Base-by-base conservation (phyloP, 2,329 filamentous ascomycete genomes). In the Biscogniauxia mediterranea region DNA sequence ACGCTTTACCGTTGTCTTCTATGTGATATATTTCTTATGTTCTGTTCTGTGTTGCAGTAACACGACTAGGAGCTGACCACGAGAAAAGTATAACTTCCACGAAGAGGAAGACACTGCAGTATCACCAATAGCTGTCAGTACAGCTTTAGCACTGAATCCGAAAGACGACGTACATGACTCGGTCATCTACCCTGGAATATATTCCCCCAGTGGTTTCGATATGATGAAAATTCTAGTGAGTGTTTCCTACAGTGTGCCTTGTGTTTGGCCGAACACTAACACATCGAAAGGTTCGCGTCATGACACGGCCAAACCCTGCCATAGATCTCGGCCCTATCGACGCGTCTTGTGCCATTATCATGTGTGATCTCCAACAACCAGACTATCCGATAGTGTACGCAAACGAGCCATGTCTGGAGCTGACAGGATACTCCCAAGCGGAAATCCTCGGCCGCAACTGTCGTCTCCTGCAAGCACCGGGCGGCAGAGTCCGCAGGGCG, bases 371-470 rank as follows among this genome's bases (percentile, higher is more conserved):
- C 32, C 82, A 84, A 51, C 83, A 85, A 67, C 84, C 89, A 26
- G 92, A 96, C 73, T 80, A 83, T 28, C 92, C 93, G 2, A 92
- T 96, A 62, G 85, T 96, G 8, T 96, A 96, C 73, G 91, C 88
- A 66, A 94, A 91, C 1, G 90, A 93, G 5, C 85, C 91, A 28
- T 97, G 96, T 73, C 84, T 87, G 68, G 80, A 88, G 6, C 78
- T 96, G 64, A 96, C 92, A 0, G 92, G 92, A 26, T 97, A 96
- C 74, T 84, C 84, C 1, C 82, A 84, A 63, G 79, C 84, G 61
- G 93, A 96, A 75, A 89, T 92, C 25, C 74, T 93, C 4, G 92
- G 92, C 13, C 81, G 84, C 53, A 96, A 96, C 74, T 96, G 92
- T 72, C 89, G 92, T 11, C 96, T 96, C 70, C 81, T 97, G 15